These are phyloP conservation scores for Aegilops bicornis DNA, from an alignment of 176 grass and related monocot species.

Conservation along the genomic window DNA sequence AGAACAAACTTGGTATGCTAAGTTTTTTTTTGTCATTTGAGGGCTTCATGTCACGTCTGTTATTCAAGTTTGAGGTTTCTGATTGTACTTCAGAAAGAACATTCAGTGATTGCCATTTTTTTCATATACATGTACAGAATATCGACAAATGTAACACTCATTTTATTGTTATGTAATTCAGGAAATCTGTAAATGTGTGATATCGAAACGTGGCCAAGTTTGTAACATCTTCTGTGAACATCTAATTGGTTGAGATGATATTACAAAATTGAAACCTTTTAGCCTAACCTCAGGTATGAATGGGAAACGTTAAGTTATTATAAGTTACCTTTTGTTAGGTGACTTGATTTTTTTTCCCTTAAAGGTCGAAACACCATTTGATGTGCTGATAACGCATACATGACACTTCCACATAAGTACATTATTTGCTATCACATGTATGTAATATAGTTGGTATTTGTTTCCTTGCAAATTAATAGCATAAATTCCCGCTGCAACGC, in stretches of 20 bases:
- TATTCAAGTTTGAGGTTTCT: neutral
- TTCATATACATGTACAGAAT: neutral
- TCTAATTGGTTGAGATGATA: neutral
- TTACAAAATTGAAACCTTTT: neutral
- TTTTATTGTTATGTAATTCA: neutral
- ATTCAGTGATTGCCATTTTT: neutral
- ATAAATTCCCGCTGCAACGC: no score
- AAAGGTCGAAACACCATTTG: no score
- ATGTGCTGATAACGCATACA: no score
- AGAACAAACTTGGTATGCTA: neutral
- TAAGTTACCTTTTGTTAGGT: no score
- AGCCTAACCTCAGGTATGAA: no score
- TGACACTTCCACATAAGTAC: no score
- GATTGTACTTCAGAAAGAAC: neutral
- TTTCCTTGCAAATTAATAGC: no score
- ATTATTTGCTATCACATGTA: no score
- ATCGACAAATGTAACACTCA: neutral
- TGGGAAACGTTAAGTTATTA: no score
- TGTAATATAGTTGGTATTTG: no score
- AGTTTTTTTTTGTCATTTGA: neutral
- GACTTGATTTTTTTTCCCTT: no score
- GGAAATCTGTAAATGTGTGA: neutral
- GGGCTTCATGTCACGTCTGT: neutral
- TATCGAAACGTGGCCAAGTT: neutral
- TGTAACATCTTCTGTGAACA: neutral